Base-by-base conservation (phyloP, 371 early-diverging fungal species). In the Mortierella sp. region DNA sequence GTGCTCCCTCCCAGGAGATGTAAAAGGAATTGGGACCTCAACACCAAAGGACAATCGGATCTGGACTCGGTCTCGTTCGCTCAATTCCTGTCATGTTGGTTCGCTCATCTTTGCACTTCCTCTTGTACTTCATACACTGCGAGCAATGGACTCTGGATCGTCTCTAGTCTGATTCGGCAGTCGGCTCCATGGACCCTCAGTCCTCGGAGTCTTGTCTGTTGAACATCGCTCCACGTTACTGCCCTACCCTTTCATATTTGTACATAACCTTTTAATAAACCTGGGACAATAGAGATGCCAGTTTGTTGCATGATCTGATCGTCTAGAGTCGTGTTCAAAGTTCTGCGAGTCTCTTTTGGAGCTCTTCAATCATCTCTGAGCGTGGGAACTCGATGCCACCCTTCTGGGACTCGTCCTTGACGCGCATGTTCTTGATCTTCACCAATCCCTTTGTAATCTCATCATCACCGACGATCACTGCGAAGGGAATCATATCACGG, bases 391-490 rank as follows among this genome's bases (percentile, higher is more conserved):
- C 72, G n/a, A 87, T 64, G 34, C 93, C 94, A 30, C 85, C 85
- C 55, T 81, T 79, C 79, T 88, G 87, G 19, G 85, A 69, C 57
- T 83, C 84, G 52, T 83, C 85, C 79, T 89, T 90, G 30, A 78
- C 79, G 39, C 84, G 78, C 94, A 94, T 94, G 61, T 91, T 90
- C 87, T 97, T 96, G 67, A 98, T 84, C 79, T 89, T 90, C 38
- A 97, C 93, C 24, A 87, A 65, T 9, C 94, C 94, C 21, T 85
- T 80, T 31, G 84, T 86, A 31, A 97, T 57, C 78, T 97, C 98
- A 55, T 90, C 89, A n/a, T 85, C 80, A 52, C 97, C 97, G 55
- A 98, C 86, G 61, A 97, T 93, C 23, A 98, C 90, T 2, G 91
- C 92, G 31, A 91, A 85, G 1, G 98, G 98, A 65, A 98, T 95